Evolutionary conservation across 169 alveolate species (phyloP).

Genomic region (Cryptosporidium meleagridis): DNA sequence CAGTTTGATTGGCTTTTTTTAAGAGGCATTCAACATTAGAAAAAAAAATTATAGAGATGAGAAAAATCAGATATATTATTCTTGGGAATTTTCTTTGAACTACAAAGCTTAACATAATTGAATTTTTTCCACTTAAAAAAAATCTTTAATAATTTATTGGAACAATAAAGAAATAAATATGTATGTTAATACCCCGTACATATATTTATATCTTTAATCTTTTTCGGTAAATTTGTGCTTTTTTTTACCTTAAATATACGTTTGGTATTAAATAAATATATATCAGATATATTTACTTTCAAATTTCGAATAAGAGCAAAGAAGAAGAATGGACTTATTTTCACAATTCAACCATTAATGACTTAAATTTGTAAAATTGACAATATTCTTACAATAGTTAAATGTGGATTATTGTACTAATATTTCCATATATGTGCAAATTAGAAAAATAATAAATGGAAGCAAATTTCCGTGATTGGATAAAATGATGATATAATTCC

Average conservation of each 20-base stretch:
- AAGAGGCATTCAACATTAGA: conserved; percentile 18
- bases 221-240: neutral
- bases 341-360: neutral
- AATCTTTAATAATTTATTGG: neutral
- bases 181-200: neutral
- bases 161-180: neutral
- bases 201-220: neutral
- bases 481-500: no score
- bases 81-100: conserved; percentile 11
- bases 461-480: no score
- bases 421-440: neutral
- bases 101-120: neutral
- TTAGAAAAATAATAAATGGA: no score
- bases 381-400: neutral
- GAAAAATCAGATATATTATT: neutral
- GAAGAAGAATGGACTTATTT: neutral
- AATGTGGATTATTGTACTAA: neutral
- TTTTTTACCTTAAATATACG: neutral
- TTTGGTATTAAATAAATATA: neutral
- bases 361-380: neutral
- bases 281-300: no score
- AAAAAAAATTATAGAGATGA: neutral
- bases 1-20: neutral
- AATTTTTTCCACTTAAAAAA: neutral
- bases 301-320: no score